These are phyloP conservation scores for Leucoagaricus sp. DNA, from an alignment of 1,284 basidiomycete species.

Conservation along the genomic window DNA sequence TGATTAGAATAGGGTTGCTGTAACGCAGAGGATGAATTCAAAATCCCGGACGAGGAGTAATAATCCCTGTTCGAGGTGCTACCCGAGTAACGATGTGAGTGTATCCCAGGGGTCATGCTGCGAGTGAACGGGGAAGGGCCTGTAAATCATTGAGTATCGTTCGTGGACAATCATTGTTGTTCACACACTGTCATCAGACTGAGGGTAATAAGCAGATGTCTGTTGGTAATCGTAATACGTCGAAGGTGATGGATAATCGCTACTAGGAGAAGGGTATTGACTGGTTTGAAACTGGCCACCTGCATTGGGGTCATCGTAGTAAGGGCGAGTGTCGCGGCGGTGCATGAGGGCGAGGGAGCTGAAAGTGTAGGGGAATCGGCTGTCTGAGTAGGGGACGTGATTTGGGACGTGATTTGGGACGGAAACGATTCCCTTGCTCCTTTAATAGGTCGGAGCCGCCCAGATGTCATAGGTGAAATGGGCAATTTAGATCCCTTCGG, in stretches of 20 bases:
- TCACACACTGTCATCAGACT: constrained; percentile 28
- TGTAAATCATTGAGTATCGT: background rate
- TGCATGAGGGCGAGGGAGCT: constrained; percentile 20
- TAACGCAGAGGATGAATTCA: constrained; percentile 34
- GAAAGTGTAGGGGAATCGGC: constrained; percentile 25
- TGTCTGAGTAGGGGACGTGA: constrained; percentile 23
- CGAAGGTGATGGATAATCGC: constrained; percentile 26
- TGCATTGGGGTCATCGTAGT: constrained; percentile 37
- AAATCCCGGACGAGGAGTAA: constrained; percentile 28
- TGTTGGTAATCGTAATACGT: constrained; percentile 31
- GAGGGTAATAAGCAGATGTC: constrained; percentile 29
- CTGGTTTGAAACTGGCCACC: constrained; percentile 26
- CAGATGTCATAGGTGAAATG: constrained; percentile 41
- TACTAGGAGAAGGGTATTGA: constrained; percentile 25
- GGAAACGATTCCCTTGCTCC: constrained; percentile 30
- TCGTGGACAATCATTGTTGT: constrained; percentile 5
- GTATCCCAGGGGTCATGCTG: constrained; percentile 36
- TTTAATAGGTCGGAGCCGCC: constrained; percentile 47
- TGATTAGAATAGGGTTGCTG: constrained; percentile 30
- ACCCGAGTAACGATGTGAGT: constrained; percentile 32
- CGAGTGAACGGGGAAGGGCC: constrained; percentile 34
- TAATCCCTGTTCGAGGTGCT: constrained; percentile 33
- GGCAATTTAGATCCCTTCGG: constrained; percentile 32
- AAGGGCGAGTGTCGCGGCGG: constrained; percentile 33
- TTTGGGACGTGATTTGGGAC: constrained; percentile 21